phyloP scores from a whole-genome alignment of 345 rosid species.

The Brassica nigra region DNA sequence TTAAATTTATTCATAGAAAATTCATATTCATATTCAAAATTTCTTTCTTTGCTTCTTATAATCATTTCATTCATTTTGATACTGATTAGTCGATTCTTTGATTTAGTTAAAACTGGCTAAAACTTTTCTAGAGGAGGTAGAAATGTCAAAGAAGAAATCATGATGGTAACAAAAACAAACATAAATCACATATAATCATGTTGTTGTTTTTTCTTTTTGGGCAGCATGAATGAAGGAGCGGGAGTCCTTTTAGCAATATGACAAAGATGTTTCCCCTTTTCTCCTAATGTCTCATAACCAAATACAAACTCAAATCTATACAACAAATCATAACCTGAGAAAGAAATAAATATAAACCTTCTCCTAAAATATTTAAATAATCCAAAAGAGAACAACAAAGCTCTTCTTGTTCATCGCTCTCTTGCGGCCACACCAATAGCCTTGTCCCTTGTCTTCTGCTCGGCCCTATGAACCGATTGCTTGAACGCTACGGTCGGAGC shows the following conservation, averaged over 20 bases:
- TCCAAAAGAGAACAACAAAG: background rate
- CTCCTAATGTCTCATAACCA: background rate
- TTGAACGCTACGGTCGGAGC: conserved; percentile 98
- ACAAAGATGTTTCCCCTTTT: conserved; percentile 20
- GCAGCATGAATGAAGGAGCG: conserved; percentile 23
- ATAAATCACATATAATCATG: conserved; percentile 35
- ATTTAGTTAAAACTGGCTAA: background rate
- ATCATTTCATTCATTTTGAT: no score
- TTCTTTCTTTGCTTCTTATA: no score
- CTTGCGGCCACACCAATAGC: conserved; percentile 40
- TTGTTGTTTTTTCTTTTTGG: background rate
- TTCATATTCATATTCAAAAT: no score
- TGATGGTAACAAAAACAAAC: conserved; percentile 20
- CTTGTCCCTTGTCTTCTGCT: conserved; percentile 39
- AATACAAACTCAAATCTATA: conserved; percentile 38
- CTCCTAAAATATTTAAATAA: conserved; percentile 20
- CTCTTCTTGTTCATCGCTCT: conserved; percentile 24
- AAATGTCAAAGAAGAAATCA: conserved; percentile 15
- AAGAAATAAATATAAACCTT: background rate
- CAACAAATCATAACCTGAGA: conserved; percentile 33
- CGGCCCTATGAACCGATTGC: conserved; percentile 58
- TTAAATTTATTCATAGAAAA: no score
- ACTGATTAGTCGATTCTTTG: background rate
- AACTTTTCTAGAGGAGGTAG: conserved; percentile 8
- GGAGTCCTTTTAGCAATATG: conserved; percentile 12